These are phyloP conservation scores for Xylaria venustula DNA, from an alignment of 495 filamentous ascomycete genomes.

Conservation along the genomic window DNA sequence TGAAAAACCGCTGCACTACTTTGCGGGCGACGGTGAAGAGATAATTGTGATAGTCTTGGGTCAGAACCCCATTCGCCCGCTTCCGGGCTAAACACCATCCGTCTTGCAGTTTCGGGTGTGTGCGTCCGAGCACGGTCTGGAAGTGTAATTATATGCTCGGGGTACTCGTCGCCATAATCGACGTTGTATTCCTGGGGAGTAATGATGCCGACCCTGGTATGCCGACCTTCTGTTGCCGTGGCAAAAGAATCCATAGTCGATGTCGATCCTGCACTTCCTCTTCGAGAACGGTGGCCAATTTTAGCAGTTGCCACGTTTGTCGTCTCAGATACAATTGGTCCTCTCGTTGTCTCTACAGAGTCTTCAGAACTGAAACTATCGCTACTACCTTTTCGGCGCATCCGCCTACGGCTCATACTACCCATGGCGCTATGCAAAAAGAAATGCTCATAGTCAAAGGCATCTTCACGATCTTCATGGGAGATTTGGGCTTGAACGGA, in stretches of 20 bases:
- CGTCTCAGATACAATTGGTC: slow-evolving; percentile 34
- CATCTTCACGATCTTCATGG: slow-evolving; percentile 94
- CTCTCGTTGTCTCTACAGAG: slow-evolving; percentile 74
- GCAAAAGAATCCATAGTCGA: slow-evolving; percentile 81
- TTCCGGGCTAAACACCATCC: slow-evolving; percentile 31
- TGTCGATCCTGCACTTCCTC: slow-evolving; percentile 64
- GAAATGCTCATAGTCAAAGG: slow-evolving; percentile 96
- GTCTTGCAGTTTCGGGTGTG: slow-evolving; percentile 29
- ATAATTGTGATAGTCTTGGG: slow-evolving; percentile 19
- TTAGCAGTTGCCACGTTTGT: slow-evolving; percentile 15
- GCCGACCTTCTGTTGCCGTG: slow-evolving; percentile 70
- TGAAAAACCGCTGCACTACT: slow-evolving; percentile 32
- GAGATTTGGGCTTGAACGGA: slow-evolving; percentile 49
- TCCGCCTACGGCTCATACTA: slow-evolving; percentile 51
- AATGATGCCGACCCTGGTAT: slow-evolving; percentile 21
- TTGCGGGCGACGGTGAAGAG: slow-evolving; percentile 36
- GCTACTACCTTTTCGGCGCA: slow-evolving; percentile 51
- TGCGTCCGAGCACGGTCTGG: slow-evolving; percentile 29
- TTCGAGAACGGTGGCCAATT: slow-evolving; percentile 43
- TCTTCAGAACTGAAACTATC: slow-evolving; percentile 60
- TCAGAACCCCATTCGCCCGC: slow-evolving; percentile 32
- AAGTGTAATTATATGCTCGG: slow-evolving; percentile 20
- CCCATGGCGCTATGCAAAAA: slow-evolving; percentile 89
- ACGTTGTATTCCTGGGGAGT: background rate
- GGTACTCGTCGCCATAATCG: slow-evolving; percentile 16